Evolutionary conservation across 2,329 filamentous ascomycete genomes (phyloP).

Genomic region (Xylaria sp.): DNA sequence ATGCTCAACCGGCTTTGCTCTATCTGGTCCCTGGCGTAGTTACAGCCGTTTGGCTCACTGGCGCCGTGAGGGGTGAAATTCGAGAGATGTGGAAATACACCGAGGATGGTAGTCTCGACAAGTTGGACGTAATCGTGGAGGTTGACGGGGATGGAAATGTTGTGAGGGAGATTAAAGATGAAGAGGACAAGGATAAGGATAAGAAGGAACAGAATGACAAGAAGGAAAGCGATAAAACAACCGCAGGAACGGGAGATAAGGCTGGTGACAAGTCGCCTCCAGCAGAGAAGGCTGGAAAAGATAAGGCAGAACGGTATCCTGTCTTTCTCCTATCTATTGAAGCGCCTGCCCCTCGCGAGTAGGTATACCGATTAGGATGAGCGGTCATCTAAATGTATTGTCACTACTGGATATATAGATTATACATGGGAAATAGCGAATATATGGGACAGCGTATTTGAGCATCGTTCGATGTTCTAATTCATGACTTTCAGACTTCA

Average conservation of each 20-base stretch:
- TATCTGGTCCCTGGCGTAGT: conserved; percentile 93
- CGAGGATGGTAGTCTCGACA: conserved; percentile 73
- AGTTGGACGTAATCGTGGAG: conserved; percentile 65
- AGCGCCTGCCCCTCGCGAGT: conserved; percentile 39
- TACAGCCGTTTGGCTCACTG: conserved; percentile 78
- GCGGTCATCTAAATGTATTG: not conserved
- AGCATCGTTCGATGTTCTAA: not conserved
- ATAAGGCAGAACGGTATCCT: conserved; percentile 28
- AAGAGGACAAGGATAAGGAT: conserved; percentile 49
- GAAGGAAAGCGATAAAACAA: conserved; percentile 18
- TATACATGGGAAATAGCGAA: not conserved
- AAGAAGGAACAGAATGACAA: conserved; percentile 43
- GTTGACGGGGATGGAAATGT: conserved; percentile 62
- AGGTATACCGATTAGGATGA: not conserved
- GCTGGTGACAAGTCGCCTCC: conserved; percentile 28
- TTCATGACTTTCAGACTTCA: not conserved
- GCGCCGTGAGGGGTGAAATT: conserved; percentile 75
- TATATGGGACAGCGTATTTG: not conserved
- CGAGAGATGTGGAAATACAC: conserved; percentile 83
- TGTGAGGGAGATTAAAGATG: conserved; percentile 54
- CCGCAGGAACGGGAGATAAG: conserved; percentile 41
- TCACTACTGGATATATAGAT: not conserved
- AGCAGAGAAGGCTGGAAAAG: conserved; percentile 27
- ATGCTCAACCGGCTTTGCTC: conserved; percentile 88
- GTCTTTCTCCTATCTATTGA: conserved; percentile 50